Base-by-base conservation (phyloP, 352 stramenopile genomes). In the Globisporangium rhizosaccharum region DNA sequence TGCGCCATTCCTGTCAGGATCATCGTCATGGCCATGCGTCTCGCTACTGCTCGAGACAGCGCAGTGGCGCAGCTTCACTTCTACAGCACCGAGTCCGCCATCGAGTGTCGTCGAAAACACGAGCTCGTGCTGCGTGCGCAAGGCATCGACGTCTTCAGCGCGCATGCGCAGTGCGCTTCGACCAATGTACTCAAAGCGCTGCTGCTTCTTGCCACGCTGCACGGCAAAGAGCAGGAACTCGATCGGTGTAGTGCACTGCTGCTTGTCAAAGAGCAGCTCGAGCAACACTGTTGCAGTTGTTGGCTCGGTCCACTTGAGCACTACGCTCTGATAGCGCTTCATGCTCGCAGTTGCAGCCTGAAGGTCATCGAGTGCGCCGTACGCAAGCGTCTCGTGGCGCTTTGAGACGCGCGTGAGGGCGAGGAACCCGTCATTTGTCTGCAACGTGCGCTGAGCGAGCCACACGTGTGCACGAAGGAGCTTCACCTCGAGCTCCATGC, bases 201-300 rank as follows among this genome's bases (percentile, higher is more conserved):
- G 44, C 28, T 48, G n/a, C n/a, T 48, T 33, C 30, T 25, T 15
- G 10, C 25, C 9, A 17, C 26, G 23, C 42, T 44, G 20, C 18
- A 79, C 28, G 46, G 62, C 12, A 52, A 85, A 85, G 12, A 85
- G 59, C 41, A 70, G 58, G 26, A 79, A 71, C 26, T 79, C 69
- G 49, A 67, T 42, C 50, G 26, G 33, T 12, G 18, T 0, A 20
- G 18, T 28, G 47, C 23, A 47, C 30, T 30, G 20, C 33, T 46
- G 18, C 53, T 14, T 10, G 7, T 42, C 25, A 11, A 37, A 42
- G 18, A 63, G 44, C 20, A 75, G 30, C 28, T 23, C 42, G 23
- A 75, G 71, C n/a, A 46, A 54, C 18, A 26, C 12, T 33, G 12
- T 26, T 41, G 26, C 37, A 58, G 28, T 42, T 26, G 30, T 39